Base-by-base conservation (phyloP, 2,329 filamentous ascomycete species). In the Trichoderma breve region DNA sequence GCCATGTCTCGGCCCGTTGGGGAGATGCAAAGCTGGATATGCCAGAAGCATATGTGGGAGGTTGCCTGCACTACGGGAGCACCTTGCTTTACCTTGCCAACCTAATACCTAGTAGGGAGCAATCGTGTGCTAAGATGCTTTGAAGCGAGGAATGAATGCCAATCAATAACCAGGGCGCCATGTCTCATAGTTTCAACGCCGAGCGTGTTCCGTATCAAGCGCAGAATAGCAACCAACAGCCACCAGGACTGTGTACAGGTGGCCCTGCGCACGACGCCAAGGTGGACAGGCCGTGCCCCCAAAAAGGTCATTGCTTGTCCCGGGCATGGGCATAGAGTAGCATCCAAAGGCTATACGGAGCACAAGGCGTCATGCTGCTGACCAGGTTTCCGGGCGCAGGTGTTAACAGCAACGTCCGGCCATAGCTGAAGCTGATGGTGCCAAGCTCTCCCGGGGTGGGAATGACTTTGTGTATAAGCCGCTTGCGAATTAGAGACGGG, bases 1-100 rank as follows among this genome's bases (percentile, higher is more conserved):
- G 66, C 36, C 55, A 61, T 70, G 66, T 70, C 66, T 70, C 66
- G 66, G 66, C 57, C 66, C 57, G 36, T 61, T 70, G 66, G 66
- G 66, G 66, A 53, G 32, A 62, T 62, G 32, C 57, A 62, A 6
- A 58, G 65, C 34, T 68, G 36, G 58, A 67, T 26, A 9, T 60
- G 28, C 55, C 36, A 26, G 51, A 14, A 68, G 15, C n/a, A 26
- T 51, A 32, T 34, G 32, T 26, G 28, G 53, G 28, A 60, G 65
- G 65, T 60, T 68, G 26, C 65, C 53, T 67, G 64, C 64, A 39
- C 64, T 28, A 58, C 57, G n/a, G 28, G 18, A n/a, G 18, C 8
- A n/a, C 30, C 8, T 32, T 60, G 28, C 34, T 24, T 26, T 28
- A 28, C 60, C 26, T 43, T n/a, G 21, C 18, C 24, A 6, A 15